Conservation (phyloP, 2,329 filamentous ascomycete species). For the Pseudocercospora musae region DNA sequence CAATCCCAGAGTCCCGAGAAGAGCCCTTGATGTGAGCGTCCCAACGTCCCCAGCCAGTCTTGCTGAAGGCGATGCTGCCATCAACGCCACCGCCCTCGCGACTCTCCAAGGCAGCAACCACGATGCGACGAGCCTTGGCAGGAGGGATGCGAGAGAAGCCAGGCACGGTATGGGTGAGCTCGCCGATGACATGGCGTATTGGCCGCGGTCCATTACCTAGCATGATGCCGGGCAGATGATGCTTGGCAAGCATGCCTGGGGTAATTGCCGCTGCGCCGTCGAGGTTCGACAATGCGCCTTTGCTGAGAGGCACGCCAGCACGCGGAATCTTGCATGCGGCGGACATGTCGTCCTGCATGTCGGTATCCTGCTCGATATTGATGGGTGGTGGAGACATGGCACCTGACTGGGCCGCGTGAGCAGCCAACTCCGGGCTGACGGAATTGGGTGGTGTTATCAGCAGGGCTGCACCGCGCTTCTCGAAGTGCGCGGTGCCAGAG, state of each 20-base stretch:
- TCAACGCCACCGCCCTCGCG: constrained; percentile 59
- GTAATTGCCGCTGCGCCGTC: constrained; percentile 83
- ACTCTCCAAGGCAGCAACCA: constrained; percentile 88
- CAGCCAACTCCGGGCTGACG: constrained; percentile 82
- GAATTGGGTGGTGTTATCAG: constrained; percentile 86
- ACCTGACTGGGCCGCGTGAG: constrained; percentile 68
- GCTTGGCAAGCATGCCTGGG: constrained; percentile 76
- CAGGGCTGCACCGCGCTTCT: constrained; percentile 50
- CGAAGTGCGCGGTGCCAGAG: constrained; percentile 29
- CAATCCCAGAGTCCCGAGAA: constrained; percentile 35
- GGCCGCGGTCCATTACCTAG: constrained; percentile 85
- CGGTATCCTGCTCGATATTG: constrained; percentile 78
- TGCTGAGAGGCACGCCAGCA: constrained; percentile 42
- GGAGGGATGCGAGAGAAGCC: constrained; percentile 87
- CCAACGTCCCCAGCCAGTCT: constrained; percentile 97
- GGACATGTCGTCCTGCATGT: constrained; percentile 57
- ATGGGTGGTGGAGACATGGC: constrained; percentile 45
- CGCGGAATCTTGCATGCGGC: constrained; percentile 38
- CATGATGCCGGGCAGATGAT: constrained; percentile 87
- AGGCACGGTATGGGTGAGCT: constrained; percentile 87
- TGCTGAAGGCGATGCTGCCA: constrained; percentile 80
- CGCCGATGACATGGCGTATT: constrained; percentile 92
- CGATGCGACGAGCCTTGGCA: constrained; percentile 82
- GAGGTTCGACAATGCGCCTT: constrained; percentile 52
- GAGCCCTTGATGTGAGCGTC: constrained; percentile 70